A percentile compares a stretch with the other conserved stretches of the same genome.
phyloP scores from a whole-genome alignment of 2,329 filamentous ascomycete species.

The Fusarium vanettenii region DNA sequence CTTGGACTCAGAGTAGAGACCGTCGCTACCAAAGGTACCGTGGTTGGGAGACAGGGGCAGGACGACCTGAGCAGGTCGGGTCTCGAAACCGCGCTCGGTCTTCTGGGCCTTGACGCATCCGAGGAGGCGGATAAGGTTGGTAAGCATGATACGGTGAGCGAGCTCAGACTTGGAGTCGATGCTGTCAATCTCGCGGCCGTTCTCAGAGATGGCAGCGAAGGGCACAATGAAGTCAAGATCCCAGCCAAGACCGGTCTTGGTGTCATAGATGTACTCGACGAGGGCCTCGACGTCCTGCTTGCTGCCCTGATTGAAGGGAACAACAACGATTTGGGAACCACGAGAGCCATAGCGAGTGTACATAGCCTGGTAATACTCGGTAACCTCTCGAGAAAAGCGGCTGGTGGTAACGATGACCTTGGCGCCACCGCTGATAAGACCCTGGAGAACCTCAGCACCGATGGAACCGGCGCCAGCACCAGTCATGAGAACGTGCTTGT shows the following conservation, averaged over 20 bases:
- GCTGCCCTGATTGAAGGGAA: slow-evolving; percentile 98
- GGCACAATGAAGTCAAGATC: slow-evolving; percentile 96
- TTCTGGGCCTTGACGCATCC: slow-evolving; percentile 94
- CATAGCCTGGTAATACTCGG: slow-evolving; percentile 99
- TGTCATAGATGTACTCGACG: slow-evolving; percentile 94
- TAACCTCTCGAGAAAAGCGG: slow-evolving; percentile 95
- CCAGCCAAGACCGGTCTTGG: slow-evolving; percentile 97
- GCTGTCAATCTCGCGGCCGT: slow-evolving; percentile 94
- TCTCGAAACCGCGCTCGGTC: slow-evolving; percentile 87
- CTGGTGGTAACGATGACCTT: slow-evolving; percentile 98
- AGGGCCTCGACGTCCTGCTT: slow-evolving; percentile 97
- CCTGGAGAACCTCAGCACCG: slow-evolving; percentile 95
- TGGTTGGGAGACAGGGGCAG: slow-evolving; percentile 97
- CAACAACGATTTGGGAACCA: slow-evolving; percentile 96
- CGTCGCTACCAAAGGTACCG: slow-evolving; percentile 97
- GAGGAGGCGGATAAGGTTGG: slow-evolving; percentile 91
- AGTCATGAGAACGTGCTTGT: slow-evolving; percentile 98
- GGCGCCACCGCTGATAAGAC: slow-evolving; percentile 94
- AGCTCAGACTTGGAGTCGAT: slow-evolving; percentile 98
- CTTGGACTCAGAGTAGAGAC: slow-evolving; percentile 98
- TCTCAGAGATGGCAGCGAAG: slow-evolving; percentile 97
- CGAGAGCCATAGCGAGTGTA: slow-evolving; percentile 94
- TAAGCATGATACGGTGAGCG: slow-evolving; percentile 98
- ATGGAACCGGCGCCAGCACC: slow-evolving; percentile 98
- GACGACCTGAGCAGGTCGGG: slow-evolving; percentile 95